Conservation (phyloP, 768 basidiomycete species). For the Termitomyces sp. region DNA sequence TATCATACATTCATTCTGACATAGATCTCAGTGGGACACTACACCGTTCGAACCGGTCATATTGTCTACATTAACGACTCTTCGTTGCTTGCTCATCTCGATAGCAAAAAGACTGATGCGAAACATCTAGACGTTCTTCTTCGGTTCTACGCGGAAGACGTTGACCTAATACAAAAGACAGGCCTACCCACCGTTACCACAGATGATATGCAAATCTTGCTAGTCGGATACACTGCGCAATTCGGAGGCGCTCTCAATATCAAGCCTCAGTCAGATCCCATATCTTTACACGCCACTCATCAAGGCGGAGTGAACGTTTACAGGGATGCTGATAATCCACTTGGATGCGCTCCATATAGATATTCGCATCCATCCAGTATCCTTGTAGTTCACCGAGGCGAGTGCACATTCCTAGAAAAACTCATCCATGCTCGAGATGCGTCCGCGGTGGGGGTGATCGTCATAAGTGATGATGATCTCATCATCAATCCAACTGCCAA, state of each 20-base stretch:
- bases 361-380: constrained; percentile 43
- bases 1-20: not conserved
- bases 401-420: constrained; percentile 88
- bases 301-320: constrained; percentile 51
- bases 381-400: constrained; percentile 68
- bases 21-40: constrained; percentile 62
- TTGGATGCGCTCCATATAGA: constrained; percentile 58
- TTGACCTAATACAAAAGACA: constrained; percentile 39
- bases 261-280: constrained; percentile 16
- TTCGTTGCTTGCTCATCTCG: constrained; percentile 31
- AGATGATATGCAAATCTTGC: constrained; percentile 38
- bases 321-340: constrained; percentile 44
- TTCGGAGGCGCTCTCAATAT: constrained; percentile 65
- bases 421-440: constrained; percentile 60
- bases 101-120: constrained; percentile 19
- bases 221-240: constrained; percentile 57
- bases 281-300: constrained; percentile 40
- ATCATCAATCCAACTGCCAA: constrained; percentile 65
- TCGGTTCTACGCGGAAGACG: constrained; percentile 49
- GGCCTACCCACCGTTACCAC: constrained; percentile 27
- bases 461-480: constrained; percentile 59
- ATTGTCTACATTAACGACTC: constrained; percentile 76
- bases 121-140: constrained; percentile 46
- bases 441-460: constrained; percentile 74
- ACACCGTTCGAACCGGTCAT: constrained; percentile 76